Evolutionary conservation across 441 rosid genomes (phyloP).

Genomic region (Cnidoscolus chayamansa): DNA sequence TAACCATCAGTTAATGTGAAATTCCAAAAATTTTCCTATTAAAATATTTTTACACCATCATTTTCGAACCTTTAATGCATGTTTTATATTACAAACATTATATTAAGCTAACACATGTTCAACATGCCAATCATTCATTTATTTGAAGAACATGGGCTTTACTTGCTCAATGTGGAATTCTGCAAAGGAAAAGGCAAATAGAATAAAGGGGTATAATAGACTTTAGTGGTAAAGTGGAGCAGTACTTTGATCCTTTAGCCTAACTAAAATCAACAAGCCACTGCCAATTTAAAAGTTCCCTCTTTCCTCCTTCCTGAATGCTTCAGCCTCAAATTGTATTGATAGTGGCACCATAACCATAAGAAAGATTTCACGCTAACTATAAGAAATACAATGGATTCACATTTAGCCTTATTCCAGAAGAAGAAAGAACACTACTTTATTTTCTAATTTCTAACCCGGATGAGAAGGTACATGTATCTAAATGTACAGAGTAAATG

Average conservation of each 20-base stretch:
- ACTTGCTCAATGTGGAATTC: too few species aligned
- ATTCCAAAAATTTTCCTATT: neutral
- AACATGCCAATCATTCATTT: too few species aligned
- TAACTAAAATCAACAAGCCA: neutral
- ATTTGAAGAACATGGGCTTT: too few species aligned
- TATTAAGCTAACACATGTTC: too few species aligned
- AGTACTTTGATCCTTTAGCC: too few species aligned
- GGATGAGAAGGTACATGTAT: neutral
- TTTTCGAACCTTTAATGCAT: too few species aligned
- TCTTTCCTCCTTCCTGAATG: neutral
- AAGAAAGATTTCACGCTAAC: too few species aligned
- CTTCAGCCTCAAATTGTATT: neutral
- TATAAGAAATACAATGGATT: neutral
- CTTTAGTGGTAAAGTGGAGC: too few species aligned
- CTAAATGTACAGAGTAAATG: neutral
- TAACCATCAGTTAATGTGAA: neutral
- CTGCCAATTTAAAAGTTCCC: neutral
- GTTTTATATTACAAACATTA: too few species aligned
- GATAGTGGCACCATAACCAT: too few species aligned
- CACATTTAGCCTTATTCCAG: neutral
- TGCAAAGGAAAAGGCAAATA: too few species aligned
- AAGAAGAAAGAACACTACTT: neutral
- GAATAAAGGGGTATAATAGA: too few species aligned
- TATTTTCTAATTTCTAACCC: neutral
- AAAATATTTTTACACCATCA: neutral